Base-by-base conservation (phyloP, 176 grass and related monocot species). In the Metroxylon sagu region DNA sequence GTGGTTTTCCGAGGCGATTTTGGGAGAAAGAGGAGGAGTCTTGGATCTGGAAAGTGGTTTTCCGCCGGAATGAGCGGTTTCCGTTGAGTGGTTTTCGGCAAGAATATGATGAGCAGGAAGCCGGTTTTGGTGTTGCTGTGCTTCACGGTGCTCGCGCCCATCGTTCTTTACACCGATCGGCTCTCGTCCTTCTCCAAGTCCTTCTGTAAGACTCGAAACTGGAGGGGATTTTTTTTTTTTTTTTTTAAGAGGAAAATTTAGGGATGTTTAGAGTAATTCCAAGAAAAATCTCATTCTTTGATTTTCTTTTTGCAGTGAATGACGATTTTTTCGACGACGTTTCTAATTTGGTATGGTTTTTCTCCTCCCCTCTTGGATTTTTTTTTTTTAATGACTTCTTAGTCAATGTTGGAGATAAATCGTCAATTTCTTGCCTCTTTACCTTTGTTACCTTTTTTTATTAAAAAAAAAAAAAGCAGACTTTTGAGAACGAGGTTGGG, bases 61-160 rank as follows among this genome's bases (percentile, higher is more conserved):
- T 43, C 35, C 8, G 35, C 35, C 5, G 35, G 35, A 43, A 43
- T 43, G 35, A 43, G 35, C 10, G 35, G 35, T 43, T 43, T 43
- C 35, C 12, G 10, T 43, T 43, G 35, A 43, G 35, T 14, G 35
- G 35, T 43, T 43, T 43, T 43, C 10, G 35, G 35, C 10, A 10
- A 10, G 8, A 43, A 43, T 7, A 50, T 63, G 69, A 49, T 48
- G 50, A 67, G 71, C 55, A 77, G 74, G 21, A 79, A 49, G 49
- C 60, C 62, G 25, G 57, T 84, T 76, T 63, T 96, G 28, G 29
- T 83, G 6, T 74, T 96, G 15, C 80, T 96, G 43, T 6, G 76
- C 21, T 71, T 76, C 17, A 85, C 86, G 16, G 80, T 96, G 67
- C 70, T 87, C 31, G 80, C 91, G 51, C 91, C 91, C 19, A 85